Evolutionary conservation across 176 grass and related monocot species (phyloP), one percentile per base, ranked within the genome.

Genomic region (Cenchrus americanus): DNA sequence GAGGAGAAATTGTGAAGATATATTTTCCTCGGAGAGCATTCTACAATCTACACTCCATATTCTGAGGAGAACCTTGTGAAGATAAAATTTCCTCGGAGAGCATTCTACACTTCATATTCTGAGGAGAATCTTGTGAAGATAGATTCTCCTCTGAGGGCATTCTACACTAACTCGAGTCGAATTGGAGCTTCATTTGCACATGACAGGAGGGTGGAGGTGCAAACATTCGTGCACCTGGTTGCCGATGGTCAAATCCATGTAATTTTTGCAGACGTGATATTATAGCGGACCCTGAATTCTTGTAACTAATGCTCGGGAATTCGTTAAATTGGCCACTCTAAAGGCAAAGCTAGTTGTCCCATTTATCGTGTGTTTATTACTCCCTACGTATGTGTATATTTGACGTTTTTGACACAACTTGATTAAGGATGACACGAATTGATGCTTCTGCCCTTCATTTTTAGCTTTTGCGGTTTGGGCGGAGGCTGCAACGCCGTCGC

Each of bases 171-270:
- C 83, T 50, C 49, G 18, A 58, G 78, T 58, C 58, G 58, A 67
- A n/a, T 68, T 58, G 78, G 50, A 75, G 62, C 41, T 30, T 60
- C 77, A 75, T 81, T 48, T 80, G 41, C 78, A 68, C 70, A 75
- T 53, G 69, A 27, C 54, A 67, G 60, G 15, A 73, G 24, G 17
- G 41, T 47, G 32, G 70, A 75, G 49, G 61, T 87, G 70, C 70
- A 68, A 15, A 24, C 61, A 81, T 57, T 57, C 42, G 42, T 66
- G 78, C 70, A 74, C 69, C 61, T 66, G 42, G 53, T 24, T 37
- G 54, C 71, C 62, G 53, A 50, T 51, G 24, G 71, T 1, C 47
- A 48, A 34, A 59, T 69, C 72, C 3, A 54, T 75, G 47, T 22
- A 74, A 57, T 47, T 75, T 75, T 87, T 66, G 59, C 68, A 68